phyloP scores from a whole-genome alignment of 768 basidiomycete genomes.

The Suillus decipiens region DNA sequence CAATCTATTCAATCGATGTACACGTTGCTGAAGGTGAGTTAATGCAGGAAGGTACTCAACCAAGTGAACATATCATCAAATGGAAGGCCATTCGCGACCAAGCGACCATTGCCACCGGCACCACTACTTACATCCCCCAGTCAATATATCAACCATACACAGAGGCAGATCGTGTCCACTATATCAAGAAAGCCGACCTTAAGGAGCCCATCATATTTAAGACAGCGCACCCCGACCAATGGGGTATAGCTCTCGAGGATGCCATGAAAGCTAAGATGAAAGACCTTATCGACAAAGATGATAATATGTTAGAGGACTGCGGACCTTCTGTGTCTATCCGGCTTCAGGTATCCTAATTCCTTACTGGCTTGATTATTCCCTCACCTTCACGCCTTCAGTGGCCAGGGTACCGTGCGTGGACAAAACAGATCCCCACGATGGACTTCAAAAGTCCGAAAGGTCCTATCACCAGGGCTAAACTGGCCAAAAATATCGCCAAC shows the following conservation, averaged over 20 bases:
- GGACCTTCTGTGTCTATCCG: conserved; percentile 83
- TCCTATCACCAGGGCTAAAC: conserved; percentile 73
- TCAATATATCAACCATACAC: conserved; percentile 75
- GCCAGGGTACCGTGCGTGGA: conserved; percentile 80
- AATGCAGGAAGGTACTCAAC: conserved; percentile 23
- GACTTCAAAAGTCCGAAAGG: conserved; percentile 79
- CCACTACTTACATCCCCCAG: conserved; percentile 64
- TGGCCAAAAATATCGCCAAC: conserved; percentile 80
- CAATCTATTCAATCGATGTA: too few species aligned
- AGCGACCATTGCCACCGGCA: conserved; percentile 27
- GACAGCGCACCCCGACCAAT: conserved; percentile 51
- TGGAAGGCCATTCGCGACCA: conserved; percentile 26
- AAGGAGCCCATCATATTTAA: conserved; percentile 67
- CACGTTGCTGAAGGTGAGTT: not conserved
- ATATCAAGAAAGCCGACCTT: conserved; percentile 68
- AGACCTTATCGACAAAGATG: conserved; percentile 56
- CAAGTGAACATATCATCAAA: conserved; percentile 26
- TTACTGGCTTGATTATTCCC: not conserved
- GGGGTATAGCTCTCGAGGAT: conserved; percentile 64
- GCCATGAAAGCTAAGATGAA: conserved; percentile 62
- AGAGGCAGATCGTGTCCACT: conserved; percentile 72
- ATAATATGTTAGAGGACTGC: conserved; percentile 66
- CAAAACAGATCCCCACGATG: conserved; percentile 78
- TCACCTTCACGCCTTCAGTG: conserved; percentile 46
- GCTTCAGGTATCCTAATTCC: conserved; percentile 53